Base-by-base conservation (phyloP, 225 moss, liverwort and hornwort genomes). In the Physcomitrium patens region DNA sequence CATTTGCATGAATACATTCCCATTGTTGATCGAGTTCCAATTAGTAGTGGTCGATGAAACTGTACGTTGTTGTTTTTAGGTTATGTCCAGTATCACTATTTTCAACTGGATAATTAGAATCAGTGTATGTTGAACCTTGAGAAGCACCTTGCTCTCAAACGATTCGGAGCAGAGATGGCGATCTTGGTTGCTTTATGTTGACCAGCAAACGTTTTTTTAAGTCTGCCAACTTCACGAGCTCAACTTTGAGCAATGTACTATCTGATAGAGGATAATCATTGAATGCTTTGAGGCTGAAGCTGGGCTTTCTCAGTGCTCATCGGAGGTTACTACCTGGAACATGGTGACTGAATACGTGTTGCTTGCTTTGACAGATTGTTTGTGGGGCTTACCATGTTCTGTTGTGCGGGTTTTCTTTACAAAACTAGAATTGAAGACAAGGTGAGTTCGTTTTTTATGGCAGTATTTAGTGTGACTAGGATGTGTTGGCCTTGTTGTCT, bases 341-440 rank as follows among this genome's bases (percentile, higher is more conserved):
- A 67, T 57, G 42, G 63, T 66, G 56, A 10, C 79, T 76, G 50
- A 81, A 66, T 37, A 45, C 31, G 60, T 70, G 24, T 72, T 69
- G 68, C 60, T 56, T 54, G 50, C 57, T 87, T 65, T 74, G 78
- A 60, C 91, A 96, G 96, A 49, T 81, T 87, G 37, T 83, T 87
- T 22, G 75, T 97, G 12, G 77, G 84, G 81, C 85, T 91, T 45
- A 81, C 84, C 43, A 83, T 86, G 76, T 89, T 88, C 79, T 97
- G 96, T 84, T 92, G 94, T 81, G 91, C 81, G 69, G 96, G 96
- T 54, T 90, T 94, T 59, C 84, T 91, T 27, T 97, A 97, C 79
- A 87, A 78, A 76, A 85, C 88, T 27, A 89, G 94, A 62, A 93
- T 94, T 62, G 96, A 97, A 78, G 84, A 91, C 54, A 96, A 91